Evolutionary conservation across 768 basidiomycete genomes (phyloP).

Genomic region (Pisolithus orientalis): DNA sequence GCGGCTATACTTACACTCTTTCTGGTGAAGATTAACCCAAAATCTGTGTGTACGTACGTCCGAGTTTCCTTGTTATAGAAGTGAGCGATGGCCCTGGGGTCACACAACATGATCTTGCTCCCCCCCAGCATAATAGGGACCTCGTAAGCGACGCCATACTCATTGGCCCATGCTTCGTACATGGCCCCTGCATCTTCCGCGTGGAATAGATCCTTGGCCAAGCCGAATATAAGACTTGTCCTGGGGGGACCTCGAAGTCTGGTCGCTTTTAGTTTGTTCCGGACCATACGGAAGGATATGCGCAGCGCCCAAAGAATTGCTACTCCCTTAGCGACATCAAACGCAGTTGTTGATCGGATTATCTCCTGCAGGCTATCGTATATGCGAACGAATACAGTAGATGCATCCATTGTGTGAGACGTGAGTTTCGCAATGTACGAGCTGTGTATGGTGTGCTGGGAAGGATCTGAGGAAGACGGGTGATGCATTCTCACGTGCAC

Average conservation of each 20-base stretch:
- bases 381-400: too few species aligned
- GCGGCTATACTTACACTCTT: constrained; percentile 13
- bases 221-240: constrained; percentile 15
- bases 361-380: too few species aligned
- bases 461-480: not conserved
- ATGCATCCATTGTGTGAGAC: too few species aligned
- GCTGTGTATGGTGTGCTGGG: too few species aligned
- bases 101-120: constrained; percentile 26
- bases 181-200: too few species aligned
- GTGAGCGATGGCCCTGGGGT: constrained; percentile 26
- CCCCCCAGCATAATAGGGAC: constrained; percentile 33
- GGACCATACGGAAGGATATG: constrained; percentile 1
- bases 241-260: constrained; percentile 15
- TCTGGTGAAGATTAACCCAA: constrained; percentile 15
- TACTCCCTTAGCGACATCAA: too few species aligned
- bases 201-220: not conserved
- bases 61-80: constrained; percentile 45
- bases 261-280: constrained; percentile 11
- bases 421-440: too few species aligned
- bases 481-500: too few species aligned
- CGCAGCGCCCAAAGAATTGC: constrained; percentile 1
- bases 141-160: constrained; percentile 27
- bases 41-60: constrained; percentile 22
- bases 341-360: too few species aligned
- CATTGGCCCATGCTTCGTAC: too few species aligned